A percentile compares a stretch with the other conserved stretches of the same genome.
phyloP scores from a whole-genome alignment of 2,329 filamentous ascomycete genomes.

The Myrmaecium sp. region DNA sequence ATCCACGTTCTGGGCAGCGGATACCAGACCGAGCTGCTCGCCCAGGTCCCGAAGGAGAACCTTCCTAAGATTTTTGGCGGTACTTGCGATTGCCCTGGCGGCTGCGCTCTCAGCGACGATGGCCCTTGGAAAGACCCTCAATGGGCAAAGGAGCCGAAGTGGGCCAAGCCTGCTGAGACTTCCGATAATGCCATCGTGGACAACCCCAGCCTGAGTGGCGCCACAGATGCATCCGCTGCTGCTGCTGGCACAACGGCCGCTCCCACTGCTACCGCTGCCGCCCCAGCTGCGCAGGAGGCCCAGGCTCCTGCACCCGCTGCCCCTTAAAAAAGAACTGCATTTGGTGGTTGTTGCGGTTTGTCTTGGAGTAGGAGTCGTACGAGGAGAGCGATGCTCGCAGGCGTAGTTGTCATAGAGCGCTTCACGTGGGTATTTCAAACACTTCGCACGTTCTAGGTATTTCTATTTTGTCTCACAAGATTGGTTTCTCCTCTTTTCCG shows the following conservation, averaged over 20 bases:
- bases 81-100: constrained; percentile 61
- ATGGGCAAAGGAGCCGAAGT: constrained; percentile 43
- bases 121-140: constrained; percentile 72
- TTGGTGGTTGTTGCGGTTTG: no score
- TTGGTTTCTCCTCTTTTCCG: no score
- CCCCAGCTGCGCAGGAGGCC: constrained; percentile 5
- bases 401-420: no score
- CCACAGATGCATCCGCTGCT: constrained; percentile 9
- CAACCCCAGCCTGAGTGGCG: constrained; percentile 11
- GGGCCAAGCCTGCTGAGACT: constrained; percentile 23
- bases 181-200: constrained; percentile 13
- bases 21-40: constrained; percentile 72
- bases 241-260: constrained; percentile 7
- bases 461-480: no score
- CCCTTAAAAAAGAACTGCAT: no score
- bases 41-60: constrained; percentile 78
- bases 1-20: constrained; percentile 73
- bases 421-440: no score
- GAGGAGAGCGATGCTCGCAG: no score
- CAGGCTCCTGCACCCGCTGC: no score
- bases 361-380: no score
- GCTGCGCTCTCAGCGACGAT: constrained; percentile 72
- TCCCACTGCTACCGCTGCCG: constrained; percentile 6
- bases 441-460: no score
- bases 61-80: constrained; percentile 78